Conservation (phyloP, 2,329 filamentous ascomycete species). For the Sarocladium strictum region DNA sequence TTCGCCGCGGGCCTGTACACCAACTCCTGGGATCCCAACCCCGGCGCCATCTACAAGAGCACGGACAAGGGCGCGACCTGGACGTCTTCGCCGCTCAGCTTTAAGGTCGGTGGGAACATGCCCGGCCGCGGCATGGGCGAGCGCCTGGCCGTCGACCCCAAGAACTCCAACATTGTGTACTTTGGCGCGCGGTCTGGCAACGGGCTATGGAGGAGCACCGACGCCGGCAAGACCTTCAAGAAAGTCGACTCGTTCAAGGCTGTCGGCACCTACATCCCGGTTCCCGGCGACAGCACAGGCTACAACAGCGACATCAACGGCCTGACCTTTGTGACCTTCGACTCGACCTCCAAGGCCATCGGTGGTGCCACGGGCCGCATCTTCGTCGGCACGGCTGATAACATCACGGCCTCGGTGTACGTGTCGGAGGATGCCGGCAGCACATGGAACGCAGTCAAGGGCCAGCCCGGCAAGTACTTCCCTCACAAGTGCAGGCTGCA, state of each 20-base stretch:
- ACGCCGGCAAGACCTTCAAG: conserved; percentile 46
- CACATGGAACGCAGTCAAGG: conserved; percentile 44
- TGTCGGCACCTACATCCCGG: conserved; percentile 40
- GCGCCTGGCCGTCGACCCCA: conserved; percentile 51
- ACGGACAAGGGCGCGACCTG: conserved; percentile 49
- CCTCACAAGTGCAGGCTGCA: conserved; percentile 49
- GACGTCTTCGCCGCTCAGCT: conserved; percentile 41
- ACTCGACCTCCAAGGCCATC: conserved; percentile 39
- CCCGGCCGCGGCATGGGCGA: conserved; percentile 55
- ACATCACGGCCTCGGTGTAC: conserved; percentile 45
- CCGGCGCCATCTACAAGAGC: conserved; percentile 48
- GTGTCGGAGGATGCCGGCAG: conserved; percentile 46
- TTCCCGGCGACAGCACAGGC: conserved; percentile 38
- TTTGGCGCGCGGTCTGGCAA: conserved; percentile 54
- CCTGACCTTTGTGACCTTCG: conserved; percentile 48
- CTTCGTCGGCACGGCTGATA: conserved; percentile 51
- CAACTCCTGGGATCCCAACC: conserved; percentile 52
- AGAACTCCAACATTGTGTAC: conserved; percentile 50
- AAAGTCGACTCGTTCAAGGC: conserved; percentile 47
- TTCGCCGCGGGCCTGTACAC: conserved; percentile 53
- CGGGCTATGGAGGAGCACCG: conserved; percentile 52
- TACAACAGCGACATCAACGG: conserved; percentile 40
- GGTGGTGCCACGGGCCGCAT: conserved; percentile 47
- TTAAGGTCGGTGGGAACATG: conserved; percentile 59
- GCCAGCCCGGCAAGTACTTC: conserved; percentile 44